These are phyloP conservation scores for Houttuynia cordata DNA, from an alignment of 164 flowering plant species.

Conservation along the genomic window DNA sequence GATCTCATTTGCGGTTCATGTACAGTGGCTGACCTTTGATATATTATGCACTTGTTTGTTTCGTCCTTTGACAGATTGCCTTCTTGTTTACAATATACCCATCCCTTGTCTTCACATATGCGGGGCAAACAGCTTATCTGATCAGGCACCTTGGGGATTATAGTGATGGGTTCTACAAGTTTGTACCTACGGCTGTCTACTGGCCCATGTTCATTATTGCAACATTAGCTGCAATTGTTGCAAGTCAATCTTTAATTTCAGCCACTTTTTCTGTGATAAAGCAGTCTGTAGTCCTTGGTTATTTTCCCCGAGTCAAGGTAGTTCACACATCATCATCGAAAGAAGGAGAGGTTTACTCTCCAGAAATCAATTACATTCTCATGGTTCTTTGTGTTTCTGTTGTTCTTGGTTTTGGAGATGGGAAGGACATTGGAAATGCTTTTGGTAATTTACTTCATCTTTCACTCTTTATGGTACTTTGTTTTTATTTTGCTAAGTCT, in stretches of 20 bases:
- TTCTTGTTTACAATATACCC: conserved; percentile 72
- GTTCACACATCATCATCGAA: conserved; percentile 65
- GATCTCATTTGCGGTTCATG: neutral
- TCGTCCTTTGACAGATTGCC: conserved; percentile 41
- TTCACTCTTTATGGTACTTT: neutral
- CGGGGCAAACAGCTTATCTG: conserved; percentile 86
- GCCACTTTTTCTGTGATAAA: conserved; percentile 88
- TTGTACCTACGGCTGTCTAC: conserved; percentile 48
- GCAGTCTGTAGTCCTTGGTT: conserved; percentile 76
- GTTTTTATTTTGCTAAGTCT: too few species aligned
- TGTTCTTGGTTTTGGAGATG: conserved; percentile 66
- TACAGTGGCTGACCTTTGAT: neutral
- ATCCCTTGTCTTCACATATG: conserved; percentile 69
- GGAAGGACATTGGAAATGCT: conserved; percentile 78
- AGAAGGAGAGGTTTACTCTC: conserved; percentile 84
- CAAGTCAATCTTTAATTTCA: conserved; percentile 79
- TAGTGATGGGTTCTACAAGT: conserved; percentile 74
- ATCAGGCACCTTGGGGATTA: conserved; percentile 60
- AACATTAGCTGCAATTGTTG: conserved; percentile 72
- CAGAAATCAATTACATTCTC: conserved; percentile 78
- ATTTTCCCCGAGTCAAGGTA: conserved; percentile 75
- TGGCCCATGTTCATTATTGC: conserved; percentile 72
- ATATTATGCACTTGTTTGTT: neutral
- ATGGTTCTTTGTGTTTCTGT: conserved; percentile 71
- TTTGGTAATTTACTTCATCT: conserved; percentile 33